Evolutionary conservation across 1,139 yeast species (phyloP), one percentile per base, ranked within the genome.

Genomic region (Pichia inconspicua): DNA sequence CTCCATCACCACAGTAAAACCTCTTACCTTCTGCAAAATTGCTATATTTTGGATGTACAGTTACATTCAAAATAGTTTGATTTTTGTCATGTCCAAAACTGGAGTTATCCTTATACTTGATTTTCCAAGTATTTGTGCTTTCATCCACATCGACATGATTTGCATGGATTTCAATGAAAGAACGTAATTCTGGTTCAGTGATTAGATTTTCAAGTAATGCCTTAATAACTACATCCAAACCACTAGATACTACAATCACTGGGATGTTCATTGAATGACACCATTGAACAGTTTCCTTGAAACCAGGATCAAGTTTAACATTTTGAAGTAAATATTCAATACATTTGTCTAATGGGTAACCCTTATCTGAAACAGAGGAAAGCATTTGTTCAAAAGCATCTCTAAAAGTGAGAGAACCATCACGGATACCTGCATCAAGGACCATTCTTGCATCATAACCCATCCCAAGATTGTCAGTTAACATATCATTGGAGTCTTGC

Each of bases 1-100:
- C 97, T 52, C 99, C 99, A 64, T 92, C 98, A 49, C 98, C 98
- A 63, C 95, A 86, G 72, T 92, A 92, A 65, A 90, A 86, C 58
- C 41, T n/a, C 12, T 30, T 30, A 5, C 47, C 50, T 10, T 12
- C 14, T 4, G 44, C 39, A 25, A 32, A 28, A 12, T 11, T 17
- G 19, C 39, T 27, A 25, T 19, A 22, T 15, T 32, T 32, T 5
- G 15, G 28, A 19, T 12, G 5, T 15, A 3, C 12, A 15, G 22
- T 15, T 2, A 30, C 40, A n/a, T 30, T 28, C 28, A 27, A 25
- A 25, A 53, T 53, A 12, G 48, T 47, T 17, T 48, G 46, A 22
- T 55, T 38, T 71, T 92, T 92, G 69, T 92, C 97, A 65, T 92
- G 99, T 47, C 99, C 99, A 64, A 88, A 90, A 27, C 80, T 74